Base-by-base conservation (phyloP, 1,284 basidiomycete species). In the Singerocomus rubriflavus region DNA sequence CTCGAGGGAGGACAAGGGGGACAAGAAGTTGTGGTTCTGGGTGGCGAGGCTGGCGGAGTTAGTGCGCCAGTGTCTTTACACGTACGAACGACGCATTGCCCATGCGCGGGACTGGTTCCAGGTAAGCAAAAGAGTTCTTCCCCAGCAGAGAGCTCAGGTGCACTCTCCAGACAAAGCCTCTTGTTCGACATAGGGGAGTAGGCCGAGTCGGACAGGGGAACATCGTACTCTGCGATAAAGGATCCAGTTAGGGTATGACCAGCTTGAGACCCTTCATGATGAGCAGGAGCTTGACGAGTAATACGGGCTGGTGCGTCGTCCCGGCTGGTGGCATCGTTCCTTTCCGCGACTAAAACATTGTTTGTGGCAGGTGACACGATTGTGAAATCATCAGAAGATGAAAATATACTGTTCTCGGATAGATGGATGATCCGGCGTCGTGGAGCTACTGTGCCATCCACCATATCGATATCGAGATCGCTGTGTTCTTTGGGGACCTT, bases 301-400 rank as follows among this genome's bases (percentile, higher is more conserved):
- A 34, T 17, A 8, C 25, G 3, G 27, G 17, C n/a, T 6, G 34
- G 31, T 1, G 10, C 10, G 32, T 48, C 38, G 25, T 45, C 25
- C 30, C 5, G 16, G 12, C 13, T n/a, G 2, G 26, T 12, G 16
- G 29, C 17, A 3, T n/a, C 29, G 30, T 31, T 34, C 26, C 14
- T 16, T 13, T 42, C 48, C 21, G 21, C 21, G 21, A 21, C 21
- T 21, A 21, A 21, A 21, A 21, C 30, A 5, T 33, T 26, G 14
- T 14, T 49, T 25, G 10, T 14, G 2, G 16, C 17, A 32, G 51
- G n/a, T 14, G 50, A 46, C 27, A 34, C 48, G 8, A 65, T 45
- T 0, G 63, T 58, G 13, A 68, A 60, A 14, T 68, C 63, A 30
- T 47, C 64, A 3, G 64, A 67, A 26, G 64, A 60, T 34, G 66